Evolutionary conservation across 345 rosid genomes (phyloP), one percentile per base, ranked within the genome.

Genomic region (Streptanthus diversifolius): DNA sequence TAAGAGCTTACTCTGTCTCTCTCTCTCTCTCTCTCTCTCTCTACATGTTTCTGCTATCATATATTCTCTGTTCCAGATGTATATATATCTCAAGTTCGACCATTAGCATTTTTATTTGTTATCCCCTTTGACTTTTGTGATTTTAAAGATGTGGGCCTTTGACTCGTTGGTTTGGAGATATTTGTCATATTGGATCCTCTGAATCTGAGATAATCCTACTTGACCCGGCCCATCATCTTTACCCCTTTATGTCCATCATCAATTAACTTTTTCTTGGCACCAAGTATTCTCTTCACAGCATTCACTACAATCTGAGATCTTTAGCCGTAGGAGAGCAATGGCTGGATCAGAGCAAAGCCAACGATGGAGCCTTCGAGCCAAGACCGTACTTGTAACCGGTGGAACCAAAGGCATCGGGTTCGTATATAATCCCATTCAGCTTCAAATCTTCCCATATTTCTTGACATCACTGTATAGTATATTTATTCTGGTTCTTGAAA

Each of bases 371-470:
- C 92, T 91, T 44, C 65, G 63, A 3, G 90, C 74, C 64, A 76
- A 47, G 83, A 87, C 85, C 0, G 89, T 90, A 53, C 85, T 89
- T 39, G 89, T 87, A 65, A 85, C 88, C 11, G 91, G 92, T 22
- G 89, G 89, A 73, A 81, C 92, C 37, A 82, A 77, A 53, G 96
- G 96, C 62, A 82, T 87, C 11, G 87, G 89, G 92, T 83, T 25
- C n/a, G 69, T 51, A 48, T 4, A 17, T 17, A 4, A 8, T 25
- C 10, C 14, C 10, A 32, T 63, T 18, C 18, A 73, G 18, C 22
- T 40, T 25, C 32, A 18, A 12, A 59, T 39, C 3, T 44, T 32
- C 8, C 19, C n/a, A 22, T 32, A 4, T 53, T n/a, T 63, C 21
- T 44, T 70, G 24, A 35, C 69, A 55, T 29, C 12, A 36, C 33